phyloP scores from a whole-genome alignment of 169 alveolate genomes.

The Perkinsus chesapeaki region DNA sequence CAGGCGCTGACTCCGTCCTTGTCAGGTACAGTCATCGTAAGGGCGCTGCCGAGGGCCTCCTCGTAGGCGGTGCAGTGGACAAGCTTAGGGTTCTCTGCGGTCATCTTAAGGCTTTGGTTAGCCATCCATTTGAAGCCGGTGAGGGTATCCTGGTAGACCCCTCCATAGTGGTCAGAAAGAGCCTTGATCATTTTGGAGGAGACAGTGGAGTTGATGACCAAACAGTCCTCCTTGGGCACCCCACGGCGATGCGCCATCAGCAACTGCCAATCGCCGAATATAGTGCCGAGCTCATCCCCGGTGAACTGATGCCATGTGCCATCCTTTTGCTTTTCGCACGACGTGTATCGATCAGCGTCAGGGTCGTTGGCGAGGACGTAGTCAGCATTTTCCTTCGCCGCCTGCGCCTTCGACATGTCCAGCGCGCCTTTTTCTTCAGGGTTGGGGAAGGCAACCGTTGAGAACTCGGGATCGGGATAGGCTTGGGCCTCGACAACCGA shows the following conservation, averaged over 20 bases:
- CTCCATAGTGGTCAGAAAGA: conserved; percentile 41
- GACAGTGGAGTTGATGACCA: conserved; percentile 44
- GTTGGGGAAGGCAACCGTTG: conserved; percentile 53
- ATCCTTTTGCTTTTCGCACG: conserved; percentile 48
- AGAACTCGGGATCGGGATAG: conserved; percentile 51
- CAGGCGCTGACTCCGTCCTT: conserved; percentile 57
- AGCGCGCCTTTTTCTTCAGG: conserved; percentile 53
- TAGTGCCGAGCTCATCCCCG: conserved; percentile 52
- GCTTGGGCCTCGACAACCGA: conserved; percentile 39
- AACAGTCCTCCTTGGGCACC: conserved; percentile 33
- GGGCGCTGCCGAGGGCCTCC: conserved; percentile 49
- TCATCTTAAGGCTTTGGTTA: conserved; percentile 35
- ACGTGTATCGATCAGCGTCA: conserved; percentile 52
- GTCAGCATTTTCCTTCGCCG: conserved; percentile 36
- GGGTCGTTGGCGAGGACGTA: conserved; percentile 58
- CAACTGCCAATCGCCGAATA: conserved; percentile 37
- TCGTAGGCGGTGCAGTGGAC: conserved; percentile 38
- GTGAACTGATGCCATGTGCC: conserved; percentile 45
- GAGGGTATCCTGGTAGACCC: conserved; percentile 37
- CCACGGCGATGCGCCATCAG: conserved; percentile 25
- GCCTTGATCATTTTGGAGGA: conserved; percentile 40
- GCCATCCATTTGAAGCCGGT: conserved; percentile 51
- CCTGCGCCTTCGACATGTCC: conserved; percentile 35
- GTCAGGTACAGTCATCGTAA: conserved; percentile 40
- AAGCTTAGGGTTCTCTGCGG: conserved; percentile 28